Conservation (phyloP, 805 yeast genomes). For the Myxozyma udenii region DNA sequence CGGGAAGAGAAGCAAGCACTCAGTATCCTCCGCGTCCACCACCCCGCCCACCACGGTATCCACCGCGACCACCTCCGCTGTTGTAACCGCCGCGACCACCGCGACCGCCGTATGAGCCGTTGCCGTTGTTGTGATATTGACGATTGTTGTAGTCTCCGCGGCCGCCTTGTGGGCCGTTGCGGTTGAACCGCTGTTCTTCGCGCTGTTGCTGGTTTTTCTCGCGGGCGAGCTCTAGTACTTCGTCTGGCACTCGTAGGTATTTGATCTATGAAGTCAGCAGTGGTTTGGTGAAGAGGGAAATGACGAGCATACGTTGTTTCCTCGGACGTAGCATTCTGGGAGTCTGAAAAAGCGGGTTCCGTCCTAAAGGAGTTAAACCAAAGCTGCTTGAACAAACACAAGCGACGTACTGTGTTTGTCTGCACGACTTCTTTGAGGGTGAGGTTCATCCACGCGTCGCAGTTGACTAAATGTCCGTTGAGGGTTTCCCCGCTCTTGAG, state of each 20-base stretch:
- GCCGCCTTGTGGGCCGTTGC: constrained; percentile 18
- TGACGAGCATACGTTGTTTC: constrained; percentile 57
- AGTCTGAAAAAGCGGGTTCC: constrained; percentile 63
- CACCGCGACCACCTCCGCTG: constrained; percentile 11
- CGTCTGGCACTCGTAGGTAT: constrained; percentile 44
- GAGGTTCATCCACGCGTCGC: constrained; percentile 95
- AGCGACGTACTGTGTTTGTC: constrained; percentile 42
- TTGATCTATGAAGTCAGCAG: constrained; percentile 37
- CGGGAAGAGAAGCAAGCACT: too few relatives aligned
- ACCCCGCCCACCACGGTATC: constrained; percentile 12
- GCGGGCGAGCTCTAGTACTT: constrained; percentile 40
- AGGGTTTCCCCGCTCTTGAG: constrained; percentile 87
- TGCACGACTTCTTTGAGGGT: constrained; percentile 74
- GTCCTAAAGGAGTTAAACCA: constrained; percentile 35
- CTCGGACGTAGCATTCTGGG: constrained; percentile 77
- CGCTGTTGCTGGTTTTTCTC: constrained; percentile 40
- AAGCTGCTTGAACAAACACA: neutral
- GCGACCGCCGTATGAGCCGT: neutral
- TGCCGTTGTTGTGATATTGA: constrained; percentile 7
- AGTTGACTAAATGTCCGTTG: constrained; percentile 76
- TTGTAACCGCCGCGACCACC: constrained; percentile 20
- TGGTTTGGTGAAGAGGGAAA: constrained; percentile 14
- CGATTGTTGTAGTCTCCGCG: constrained; percentile 27
- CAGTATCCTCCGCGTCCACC: too few relatives aligned
- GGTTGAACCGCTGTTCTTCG: constrained; percentile 35